Conservation (phyloP, 345 rosid species). For the Eucalyptus urophylla region DNA sequence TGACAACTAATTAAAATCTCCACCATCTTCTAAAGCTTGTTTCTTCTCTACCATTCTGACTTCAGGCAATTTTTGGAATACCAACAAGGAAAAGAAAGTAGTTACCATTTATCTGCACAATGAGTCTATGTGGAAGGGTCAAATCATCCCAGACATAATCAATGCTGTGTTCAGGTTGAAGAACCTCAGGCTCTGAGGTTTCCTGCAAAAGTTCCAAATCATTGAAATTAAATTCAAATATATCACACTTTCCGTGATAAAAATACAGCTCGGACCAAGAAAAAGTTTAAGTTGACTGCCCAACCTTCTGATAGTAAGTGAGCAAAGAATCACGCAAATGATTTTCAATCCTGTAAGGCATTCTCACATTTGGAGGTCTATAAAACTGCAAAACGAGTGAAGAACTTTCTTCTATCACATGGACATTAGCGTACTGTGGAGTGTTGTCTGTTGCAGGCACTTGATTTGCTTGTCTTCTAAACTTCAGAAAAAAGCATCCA, state of each 20-base stretch:
- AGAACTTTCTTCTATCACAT: slow-evolving; percentile 80
- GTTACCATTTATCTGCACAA: slow-evolving; percentile 67
- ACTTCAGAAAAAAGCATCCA: slow-evolving; percentile 79
- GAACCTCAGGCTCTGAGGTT: slow-evolving; percentile 69
- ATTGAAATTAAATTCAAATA: not conserved
- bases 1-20: not conserved
- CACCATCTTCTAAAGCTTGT: not conserved
- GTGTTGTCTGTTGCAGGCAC: slow-evolving; percentile 7
- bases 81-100: not conserved
- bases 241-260: not conserved
- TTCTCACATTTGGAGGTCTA: slow-evolving; percentile 51
- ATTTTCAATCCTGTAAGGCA: slow-evolving; percentile 91
- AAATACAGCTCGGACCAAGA: not conserved
- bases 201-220: slow-evolving; percentile 33
- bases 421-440: slow-evolving; percentile 60
- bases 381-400: slow-evolving; percentile 64
- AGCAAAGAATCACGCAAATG: slow-evolving; percentile 44
- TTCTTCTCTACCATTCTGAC: not conserved
- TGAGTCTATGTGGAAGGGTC: slow-evolving; percentile 77
- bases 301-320: slow-evolving; percentile 88
- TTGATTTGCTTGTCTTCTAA: slow-evolving; percentile 49
- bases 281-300: slow-evolving; percentile 5
- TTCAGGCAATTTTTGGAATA: not conserved
- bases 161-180: slow-evolving; percentile 48
- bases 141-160: slow-evolving; percentile 92